Conservation (phyloP, 441 rosid species). For the Arabidopsis hybrid region DNA sequence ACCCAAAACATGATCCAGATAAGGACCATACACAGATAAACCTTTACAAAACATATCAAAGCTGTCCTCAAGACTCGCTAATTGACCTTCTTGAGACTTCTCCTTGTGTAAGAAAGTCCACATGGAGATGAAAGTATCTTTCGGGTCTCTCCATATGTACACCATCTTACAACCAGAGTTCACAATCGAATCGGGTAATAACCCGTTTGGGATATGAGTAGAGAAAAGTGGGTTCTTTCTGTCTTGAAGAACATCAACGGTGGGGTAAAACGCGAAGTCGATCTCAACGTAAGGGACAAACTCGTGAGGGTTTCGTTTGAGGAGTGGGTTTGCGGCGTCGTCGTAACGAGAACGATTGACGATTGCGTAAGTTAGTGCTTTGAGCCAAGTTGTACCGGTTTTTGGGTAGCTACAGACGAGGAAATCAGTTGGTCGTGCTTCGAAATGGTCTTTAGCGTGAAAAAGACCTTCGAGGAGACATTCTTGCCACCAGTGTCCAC, state of each 20-base stretch:
- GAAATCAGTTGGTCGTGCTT: conserved; percentile 46
- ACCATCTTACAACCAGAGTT: conserved; percentile 51
- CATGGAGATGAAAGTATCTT: conserved; percentile 51
- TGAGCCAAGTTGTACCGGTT: conserved; percentile 62
- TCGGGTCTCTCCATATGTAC: conserved; percentile 53
- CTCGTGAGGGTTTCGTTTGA: conserved; percentile 47
- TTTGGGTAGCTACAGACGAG: conserved; percentile 51
- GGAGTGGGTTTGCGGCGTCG: conserved; percentile 44
- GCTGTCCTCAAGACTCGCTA: conserved; percentile 36
- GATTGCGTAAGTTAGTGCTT: conserved; percentile 51
- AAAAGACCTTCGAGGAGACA: conserved; percentile 43
- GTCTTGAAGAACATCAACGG: conserved; percentile 44
- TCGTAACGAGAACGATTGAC: conserved; percentile 37
- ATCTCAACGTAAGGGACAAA: conserved; percentile 53
- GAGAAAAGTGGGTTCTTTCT: conserved; percentile 39
- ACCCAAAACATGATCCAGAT: conserved; percentile 45
- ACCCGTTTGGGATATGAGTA: conserved; percentile 46
- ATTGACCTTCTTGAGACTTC: conserved; percentile 31
- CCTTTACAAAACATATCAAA: conserved; percentile 48
- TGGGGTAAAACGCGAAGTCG: conserved; percentile 46
- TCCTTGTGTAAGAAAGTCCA: conserved; percentile 47
- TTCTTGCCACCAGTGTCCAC: conserved; percentile 50
- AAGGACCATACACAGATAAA: conserved; percentile 43
- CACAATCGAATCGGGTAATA: conserved; percentile 45
- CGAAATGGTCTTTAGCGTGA: conserved; percentile 41